Evolutionary conservation across 768 basidiomycete species (phyloP).

Genomic region (Mycena rebaudengoi): DNA sequence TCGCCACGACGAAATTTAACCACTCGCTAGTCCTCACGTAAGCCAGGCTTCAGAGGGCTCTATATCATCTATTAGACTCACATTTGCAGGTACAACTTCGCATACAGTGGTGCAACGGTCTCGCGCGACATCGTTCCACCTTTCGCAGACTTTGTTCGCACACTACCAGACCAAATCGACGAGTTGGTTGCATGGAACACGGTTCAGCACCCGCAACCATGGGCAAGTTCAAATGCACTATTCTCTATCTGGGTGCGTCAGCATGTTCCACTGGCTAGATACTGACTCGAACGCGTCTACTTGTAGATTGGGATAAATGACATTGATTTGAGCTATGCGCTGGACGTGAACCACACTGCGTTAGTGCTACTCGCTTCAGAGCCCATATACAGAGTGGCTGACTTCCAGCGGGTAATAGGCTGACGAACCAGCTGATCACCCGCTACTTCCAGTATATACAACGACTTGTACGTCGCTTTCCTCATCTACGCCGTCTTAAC

Average conservation of each 20-base stretch:
- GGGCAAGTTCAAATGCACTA: slow-evolving; percentile 48
- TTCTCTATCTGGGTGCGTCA: slow-evolving; percentile 47
- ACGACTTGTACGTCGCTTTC: slow-evolving; percentile 33
- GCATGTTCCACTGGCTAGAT: not conserved
- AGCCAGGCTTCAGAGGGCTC: slow-evolving; percentile 5
- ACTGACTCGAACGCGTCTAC: not conserved
- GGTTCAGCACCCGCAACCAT: slow-evolving; percentile 41
- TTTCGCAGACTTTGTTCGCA: slow-evolving; percentile 43
- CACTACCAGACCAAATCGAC: slow-evolving; percentile 50
- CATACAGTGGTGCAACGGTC: slow-evolving; percentile 44
- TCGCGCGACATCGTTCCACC: slow-evolving; percentile 49
- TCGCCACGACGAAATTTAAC: slow-evolving; percentile 43
- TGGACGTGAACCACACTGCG: slow-evolving; percentile 36
- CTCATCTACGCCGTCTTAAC: not conserved
- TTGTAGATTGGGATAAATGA: slow-evolving; percentile 57
- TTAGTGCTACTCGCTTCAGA: not conserved
- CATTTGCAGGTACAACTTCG: slow-evolving; percentile 39
- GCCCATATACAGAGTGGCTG: not conserved
- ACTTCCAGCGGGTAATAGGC: slow-evolving; percentile 20
- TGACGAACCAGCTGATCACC: slow-evolving; percentile 40
- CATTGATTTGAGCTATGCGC: slow-evolving; percentile 44
- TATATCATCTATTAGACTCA: not conserved
- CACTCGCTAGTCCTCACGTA: slow-evolving; percentile 47
- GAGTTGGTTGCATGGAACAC: slow-evolving; percentile 42
- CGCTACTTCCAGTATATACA: slow-evolving; percentile 44